Conservation (phyloP, 768 basidiomycete genomes). For the Pulveroboletus sp. region DNA sequence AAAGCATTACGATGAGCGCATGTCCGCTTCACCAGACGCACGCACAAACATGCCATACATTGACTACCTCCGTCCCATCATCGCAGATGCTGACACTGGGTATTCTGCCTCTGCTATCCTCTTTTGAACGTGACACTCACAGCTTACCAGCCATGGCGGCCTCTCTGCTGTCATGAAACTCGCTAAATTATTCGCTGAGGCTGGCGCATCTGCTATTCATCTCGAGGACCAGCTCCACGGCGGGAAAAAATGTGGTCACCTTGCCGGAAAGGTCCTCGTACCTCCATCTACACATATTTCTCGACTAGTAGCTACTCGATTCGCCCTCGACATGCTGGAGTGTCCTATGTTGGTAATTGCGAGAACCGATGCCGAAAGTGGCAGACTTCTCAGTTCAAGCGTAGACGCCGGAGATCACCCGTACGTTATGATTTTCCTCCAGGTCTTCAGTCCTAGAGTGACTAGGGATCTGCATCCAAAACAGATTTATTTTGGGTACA, state of each 20-base stretch:
- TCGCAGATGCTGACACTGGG: conserved; percentile 96
- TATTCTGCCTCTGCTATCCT: conserved; percentile 30
- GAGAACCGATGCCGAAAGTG: conserved; percentile 88
- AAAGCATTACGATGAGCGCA: conserved; percentile 87
- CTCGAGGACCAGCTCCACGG: conserved; percentile 93
- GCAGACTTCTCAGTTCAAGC: conserved; percentile 76
- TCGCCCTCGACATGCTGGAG: conserved; percentile 88
- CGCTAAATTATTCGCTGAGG: conserved; percentile 91
- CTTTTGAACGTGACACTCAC: conserved; percentile 3
- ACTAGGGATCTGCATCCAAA: conserved; percentile 7
- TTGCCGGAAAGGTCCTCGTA: conserved; percentile 89
- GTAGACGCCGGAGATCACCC: conserved; percentile 77
- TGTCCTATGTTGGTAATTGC: conserved; percentile 87
- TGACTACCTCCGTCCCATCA: conserved; percentile 88
- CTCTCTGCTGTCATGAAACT: conserved; percentile 94
- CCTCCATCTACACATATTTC: conserved; percentile 85
- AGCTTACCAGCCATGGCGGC: conserved; percentile 70
- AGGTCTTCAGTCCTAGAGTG: conserved; percentile 1
- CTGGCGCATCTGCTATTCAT: conserved; percentile 87
- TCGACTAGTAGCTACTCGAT: conserved; percentile 78
- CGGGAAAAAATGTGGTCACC: conserved; percentile 92
- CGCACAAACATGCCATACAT: conserved; percentile 70
- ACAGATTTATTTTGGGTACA: conserved; percentile 65
- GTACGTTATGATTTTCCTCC: conserved; percentile 30
- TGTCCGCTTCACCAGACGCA: conserved; percentile 57